phyloP scores from a whole-genome alignment of 345 rosid genomes.

The Citrus hindsii region DNA sequence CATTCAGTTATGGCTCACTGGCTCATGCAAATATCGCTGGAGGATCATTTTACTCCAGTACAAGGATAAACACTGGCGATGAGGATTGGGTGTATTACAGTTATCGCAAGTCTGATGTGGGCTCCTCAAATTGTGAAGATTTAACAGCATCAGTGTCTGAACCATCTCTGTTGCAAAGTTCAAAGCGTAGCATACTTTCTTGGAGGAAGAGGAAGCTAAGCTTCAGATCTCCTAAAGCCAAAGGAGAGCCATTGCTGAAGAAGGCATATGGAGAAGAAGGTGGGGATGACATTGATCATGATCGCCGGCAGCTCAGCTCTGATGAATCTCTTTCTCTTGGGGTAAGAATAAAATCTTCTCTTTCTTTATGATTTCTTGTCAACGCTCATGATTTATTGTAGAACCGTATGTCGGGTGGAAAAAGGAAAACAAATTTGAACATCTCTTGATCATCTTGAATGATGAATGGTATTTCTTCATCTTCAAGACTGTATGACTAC shows the following conservation, averaged over 20 bases:
- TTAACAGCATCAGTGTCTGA: conserved; percentile 41
- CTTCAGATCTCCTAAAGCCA: conserved; percentile 80
- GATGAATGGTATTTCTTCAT: not conserved
- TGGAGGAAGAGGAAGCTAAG: conserved; percentile 95
- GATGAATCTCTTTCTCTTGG: conserved; percentile 57
- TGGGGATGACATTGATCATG: conserved; percentile 98
- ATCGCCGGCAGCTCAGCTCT: conserved; percentile 86
- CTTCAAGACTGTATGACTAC: not conserved
- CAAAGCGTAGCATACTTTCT: conserved; percentile 66
- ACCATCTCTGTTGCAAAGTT: conserved; percentile 38
- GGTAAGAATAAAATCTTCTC: conserved; percentile 36
- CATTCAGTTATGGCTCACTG: conserved; percentile 80
- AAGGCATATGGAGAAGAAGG: conserved; percentile 93
- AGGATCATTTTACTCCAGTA: conserved; percentile 57
- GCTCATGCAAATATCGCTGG: conserved; percentile 76
- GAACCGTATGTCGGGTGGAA: not conserved
- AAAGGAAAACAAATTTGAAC: not conserved
- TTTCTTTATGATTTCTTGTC: not conserved
- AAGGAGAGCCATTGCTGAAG: conserved; percentile 90
- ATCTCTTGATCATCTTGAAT: not conserved
- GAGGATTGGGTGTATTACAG: conserved; percentile 88
- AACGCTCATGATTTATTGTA: not conserved
- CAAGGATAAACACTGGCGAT: conserved; percentile 40
- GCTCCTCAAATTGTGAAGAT: conserved; percentile 42
- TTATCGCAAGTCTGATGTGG: conserved; percentile 67